phyloP scores from a whole-genome alignment of 306 rosid genomes.

The Comarum palustre region DNA sequence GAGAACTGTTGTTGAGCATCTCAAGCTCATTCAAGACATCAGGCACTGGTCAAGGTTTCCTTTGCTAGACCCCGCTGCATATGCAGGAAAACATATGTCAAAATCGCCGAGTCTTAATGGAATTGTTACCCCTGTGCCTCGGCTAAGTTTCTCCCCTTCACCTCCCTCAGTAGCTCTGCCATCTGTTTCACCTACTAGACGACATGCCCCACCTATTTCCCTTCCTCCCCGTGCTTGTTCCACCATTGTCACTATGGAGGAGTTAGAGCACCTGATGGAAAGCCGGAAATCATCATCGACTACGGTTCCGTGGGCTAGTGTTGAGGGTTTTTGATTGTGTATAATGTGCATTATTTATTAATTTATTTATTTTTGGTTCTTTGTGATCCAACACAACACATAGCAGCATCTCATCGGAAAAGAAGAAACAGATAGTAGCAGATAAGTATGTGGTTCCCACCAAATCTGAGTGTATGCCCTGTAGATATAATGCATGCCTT shows the following conservation, averaged over 20 bases:
- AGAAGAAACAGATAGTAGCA: constrained; percentile 55
- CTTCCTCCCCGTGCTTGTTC: constrained; percentile 67
- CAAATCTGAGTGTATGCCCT: constrained; percentile 52
- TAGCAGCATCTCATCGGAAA: constrained; percentile 34
- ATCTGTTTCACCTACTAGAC: constrained; percentile 66
- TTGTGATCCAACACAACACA: constrained; percentile 67
- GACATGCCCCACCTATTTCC: constrained; percentile 32
- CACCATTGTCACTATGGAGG: constrained; percentile 64
- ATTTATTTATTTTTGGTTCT: constrained; percentile 32
- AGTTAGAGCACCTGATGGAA: constrained; percentile 63
- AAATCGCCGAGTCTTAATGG: constrained; percentile 93
- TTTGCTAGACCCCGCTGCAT: constrained; percentile 68
- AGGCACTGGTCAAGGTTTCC: constrained; percentile 83
- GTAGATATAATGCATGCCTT: constrained; percentile 52
- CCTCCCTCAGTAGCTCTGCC: constrained; percentile 54
- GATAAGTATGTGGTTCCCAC: constrained; percentile 57
- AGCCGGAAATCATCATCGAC: constrained; percentile 81
- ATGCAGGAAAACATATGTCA: constrained; percentile 61
- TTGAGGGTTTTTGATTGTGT: constrained; percentile 86
- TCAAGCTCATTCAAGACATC: constrained; percentile 72
- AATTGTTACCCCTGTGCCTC: constrained; percentile 56
- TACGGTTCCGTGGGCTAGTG: constrained; percentile 61
- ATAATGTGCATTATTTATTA: constrained; percentile 41
- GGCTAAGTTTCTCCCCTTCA: constrained; percentile 71
- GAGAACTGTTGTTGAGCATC: constrained; percentile 79